A percentile compares a stretch with the other conserved stretches of the same genome.
Conservation (phyloP, 2,329 filamentous ascomycete genomes). For the Paracorniculantispora psalliotae region DNA sequence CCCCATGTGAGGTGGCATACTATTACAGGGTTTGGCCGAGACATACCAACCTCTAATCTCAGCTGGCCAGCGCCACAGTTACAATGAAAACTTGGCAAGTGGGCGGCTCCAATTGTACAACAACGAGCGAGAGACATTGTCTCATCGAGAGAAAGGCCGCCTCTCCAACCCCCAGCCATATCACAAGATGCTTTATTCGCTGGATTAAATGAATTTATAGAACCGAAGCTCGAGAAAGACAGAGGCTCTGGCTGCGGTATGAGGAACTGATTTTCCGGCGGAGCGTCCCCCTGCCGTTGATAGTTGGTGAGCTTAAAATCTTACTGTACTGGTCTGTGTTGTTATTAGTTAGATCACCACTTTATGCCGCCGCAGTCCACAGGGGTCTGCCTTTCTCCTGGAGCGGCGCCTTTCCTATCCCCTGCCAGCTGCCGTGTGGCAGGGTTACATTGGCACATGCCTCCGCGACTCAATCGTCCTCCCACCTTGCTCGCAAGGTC, state of each 20-base stretch:
- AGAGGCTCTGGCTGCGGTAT: no score
- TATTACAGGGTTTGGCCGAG: neutral
- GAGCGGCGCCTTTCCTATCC: neutral
- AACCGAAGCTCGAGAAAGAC: no score
- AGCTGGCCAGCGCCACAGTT: constrained; percentile 5
- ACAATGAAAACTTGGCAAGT: constrained; percentile 1
- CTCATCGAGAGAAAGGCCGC: neutral
- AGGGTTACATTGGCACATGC: constrained; percentile 6
- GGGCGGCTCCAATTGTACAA: neutral
- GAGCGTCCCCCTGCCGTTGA: neutral
- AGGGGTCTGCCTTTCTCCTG: neutral
- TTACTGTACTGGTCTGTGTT: neutral
- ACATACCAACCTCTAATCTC: neutral
- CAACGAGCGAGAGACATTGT: neutral
- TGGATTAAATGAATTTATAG: no score
- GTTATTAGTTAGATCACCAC: neutral
- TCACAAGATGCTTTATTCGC: no score
- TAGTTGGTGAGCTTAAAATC: neutral
- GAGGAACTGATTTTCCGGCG: neutral
- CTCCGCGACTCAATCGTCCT: neutral
- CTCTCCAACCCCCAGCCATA: no score
- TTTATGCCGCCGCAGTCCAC: neutral
- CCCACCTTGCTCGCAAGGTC: neutral
- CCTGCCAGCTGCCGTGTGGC: neutral
- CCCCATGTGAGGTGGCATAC: neutral